These are phyloP conservation scores for Nothomitra cinnamomea DNA, from an alignment of 2,329 filamentous ascomycete species.

Conservation along the genomic window DNA sequence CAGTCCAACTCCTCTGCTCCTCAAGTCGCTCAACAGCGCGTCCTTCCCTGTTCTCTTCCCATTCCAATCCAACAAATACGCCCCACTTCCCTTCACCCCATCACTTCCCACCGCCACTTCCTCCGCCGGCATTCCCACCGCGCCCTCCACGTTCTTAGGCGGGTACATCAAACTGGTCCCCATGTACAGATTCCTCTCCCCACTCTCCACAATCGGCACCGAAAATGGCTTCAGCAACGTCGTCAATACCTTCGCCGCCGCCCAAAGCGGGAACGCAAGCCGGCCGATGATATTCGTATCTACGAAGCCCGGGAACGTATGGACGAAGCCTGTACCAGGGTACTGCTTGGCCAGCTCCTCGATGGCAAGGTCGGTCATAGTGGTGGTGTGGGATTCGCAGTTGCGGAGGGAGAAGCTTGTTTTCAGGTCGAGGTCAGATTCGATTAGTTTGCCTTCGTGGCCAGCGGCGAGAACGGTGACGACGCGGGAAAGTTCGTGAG, in stretches of 20 bases:
- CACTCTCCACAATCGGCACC: slow-evolving; percentile 21
- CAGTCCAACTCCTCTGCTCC: slow-evolving; percentile 15
- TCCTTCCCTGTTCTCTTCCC: slow-evolving; percentile 12
- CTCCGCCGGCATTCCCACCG: slow-evolving; percentile 10
- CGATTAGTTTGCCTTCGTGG: slow-evolving; percentile 32
- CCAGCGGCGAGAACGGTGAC: slow-evolving; percentile 37
- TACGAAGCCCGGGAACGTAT: slow-evolving; percentile 31
- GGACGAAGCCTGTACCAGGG: slow-evolving; percentile 31
- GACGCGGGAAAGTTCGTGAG: slow-evolving; percentile 29
- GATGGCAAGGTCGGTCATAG: slow-evolving; percentile 32
- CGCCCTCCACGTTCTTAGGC: background rate
- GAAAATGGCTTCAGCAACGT: slow-evolving; percentile 15
- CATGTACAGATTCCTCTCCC: slow-evolving; percentile 28
- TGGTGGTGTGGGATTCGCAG: slow-evolving; percentile 26
- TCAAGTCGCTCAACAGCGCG: slow-evolving; percentile 15
- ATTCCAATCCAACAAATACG: slow-evolving; percentile 15
- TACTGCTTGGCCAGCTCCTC: slow-evolving; percentile 31
- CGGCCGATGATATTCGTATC: slow-evolving; percentile 27
- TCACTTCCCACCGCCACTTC: slow-evolving; percentile 11
- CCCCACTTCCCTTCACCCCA: slow-evolving; percentile 17
- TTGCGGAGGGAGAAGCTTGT: slow-evolving; percentile 23
- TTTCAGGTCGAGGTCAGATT: slow-evolving; percentile 28
- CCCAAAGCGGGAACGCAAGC: slow-evolving; percentile 16
- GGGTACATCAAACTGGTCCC: slow-evolving; percentile 21
- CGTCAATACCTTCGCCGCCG: slow-evolving; percentile 17